These are phyloP conservation scores for Oryza meridionalis DNA, from an alignment of 176 grass and related monocot species.

Conservation along the genomic window DNA sequence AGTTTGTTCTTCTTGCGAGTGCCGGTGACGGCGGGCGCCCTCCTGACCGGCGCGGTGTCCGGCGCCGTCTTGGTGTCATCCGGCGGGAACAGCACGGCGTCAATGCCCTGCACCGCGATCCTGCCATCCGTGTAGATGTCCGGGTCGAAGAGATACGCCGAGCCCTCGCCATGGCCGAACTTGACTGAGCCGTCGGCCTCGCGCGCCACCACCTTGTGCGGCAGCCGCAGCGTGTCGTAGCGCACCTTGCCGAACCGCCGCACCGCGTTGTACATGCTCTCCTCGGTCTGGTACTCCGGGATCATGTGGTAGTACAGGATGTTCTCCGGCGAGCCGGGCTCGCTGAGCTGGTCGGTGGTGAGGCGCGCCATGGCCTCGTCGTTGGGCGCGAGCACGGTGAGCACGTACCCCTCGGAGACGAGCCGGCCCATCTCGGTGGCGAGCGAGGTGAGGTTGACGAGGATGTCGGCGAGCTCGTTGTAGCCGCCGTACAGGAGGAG, in stretches of 20 bases:
- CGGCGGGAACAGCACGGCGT: conserved; percentile 80
- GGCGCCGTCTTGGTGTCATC: conserved; percentile 49
- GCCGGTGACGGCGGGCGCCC: conserved; percentile 54
- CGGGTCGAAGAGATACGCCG: conserved; percentile 94
- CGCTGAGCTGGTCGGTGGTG: conserved; percentile 88
- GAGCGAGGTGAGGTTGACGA: conserved; percentile 91
- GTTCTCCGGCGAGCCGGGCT: conserved; percentile 87
- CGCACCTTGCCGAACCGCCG: conserved; percentile 82
- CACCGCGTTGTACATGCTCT: conserved; percentile 99
- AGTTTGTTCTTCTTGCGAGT: conserved; percentile 54
- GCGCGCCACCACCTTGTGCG: conserved; percentile 82
- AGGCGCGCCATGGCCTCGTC: conserved; percentile 85
- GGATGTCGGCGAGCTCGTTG: conserved; percentile 91
- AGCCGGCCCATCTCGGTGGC: conserved; percentile 92
- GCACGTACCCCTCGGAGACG: conserved; percentile 89
- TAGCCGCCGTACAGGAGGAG: conserved; percentile 87
- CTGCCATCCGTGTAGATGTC: conserved; percentile 96
- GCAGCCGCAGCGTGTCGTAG: conserved; percentile 88
- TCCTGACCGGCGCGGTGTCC: conserved; percentile 38
- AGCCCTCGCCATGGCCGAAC: conserved; percentile 79
- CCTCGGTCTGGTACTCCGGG: conserved; percentile 97
- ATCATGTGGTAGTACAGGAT: conserved; percentile 98
- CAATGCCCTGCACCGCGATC: conserved; percentile 95
- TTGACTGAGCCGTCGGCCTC: conserved; percentile 99
- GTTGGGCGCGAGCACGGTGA: conserved; percentile 89